Evolutionary conservation across 2,329 filamentous ascomycete genomes (phyloP), one percentile per base, ranked within the genome.

Genomic region (Monilinia vaccinii-corymbosi): DNA sequence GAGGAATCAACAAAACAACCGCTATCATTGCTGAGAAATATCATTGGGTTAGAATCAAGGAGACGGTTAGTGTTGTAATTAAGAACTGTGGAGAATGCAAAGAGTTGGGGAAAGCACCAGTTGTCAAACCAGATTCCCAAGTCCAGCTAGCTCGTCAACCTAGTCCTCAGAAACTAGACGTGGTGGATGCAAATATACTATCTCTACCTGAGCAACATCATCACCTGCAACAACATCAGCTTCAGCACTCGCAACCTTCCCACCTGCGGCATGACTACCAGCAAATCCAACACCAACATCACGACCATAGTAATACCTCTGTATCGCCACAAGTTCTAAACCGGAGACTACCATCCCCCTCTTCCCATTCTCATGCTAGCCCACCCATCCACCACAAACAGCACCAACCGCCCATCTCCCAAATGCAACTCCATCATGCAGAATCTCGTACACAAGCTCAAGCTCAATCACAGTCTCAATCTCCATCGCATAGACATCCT

Each of bases 1-100:
- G 88, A 8, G 94, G 94, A 56, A 97, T 97, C 79, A 99, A 99
- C 79, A 97, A 97, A 77, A 97, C 93, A 0, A 97, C 93, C 1
- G 92, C 93, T 23, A 88, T 86, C 23, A 96, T 99, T 69, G 91
- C 93, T 13, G 90, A 97, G 71, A 88, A 87, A 70, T 97, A 93
- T 72, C 94, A 97, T 75, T 99, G 94, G 94, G 92, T 95, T 51
- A 84, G 93, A 63, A 97, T 97, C 77, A 99, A 97, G 73, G 92
- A 97, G 75, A 97, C 93, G 0, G 94, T 97, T 63, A 94, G 88
- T 72, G 86, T 93, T 72, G 92, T 96, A 68, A 96, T 97, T 74
- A 87, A 89, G 68, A 93, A 94, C 69, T 99, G 94, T 74, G 76
- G 82, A 9, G 87, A 96, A 71, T 97, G 93, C 77, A 96, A 93